These are phyloP conservation scores for Tympanopsis confertula DNA, from an alignment of 2,329 filamentous ascomycete species.

Conservation along the genomic window DNA sequence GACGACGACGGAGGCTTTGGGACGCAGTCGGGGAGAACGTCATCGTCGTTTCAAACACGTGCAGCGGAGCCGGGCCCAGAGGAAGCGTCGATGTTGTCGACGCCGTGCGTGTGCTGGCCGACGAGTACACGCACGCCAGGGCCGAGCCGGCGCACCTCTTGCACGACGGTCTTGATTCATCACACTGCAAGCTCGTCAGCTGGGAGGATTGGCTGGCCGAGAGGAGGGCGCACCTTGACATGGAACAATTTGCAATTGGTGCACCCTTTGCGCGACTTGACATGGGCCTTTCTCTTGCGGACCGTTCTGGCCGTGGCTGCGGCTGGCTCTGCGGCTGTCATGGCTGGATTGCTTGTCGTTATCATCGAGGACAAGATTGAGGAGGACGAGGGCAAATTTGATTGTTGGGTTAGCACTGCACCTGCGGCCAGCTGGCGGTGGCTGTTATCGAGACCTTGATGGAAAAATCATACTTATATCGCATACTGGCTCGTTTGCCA, in stretches of 20 bases:
- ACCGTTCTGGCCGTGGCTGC: too few relatives aligned
- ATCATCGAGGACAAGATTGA: too few relatives aligned
- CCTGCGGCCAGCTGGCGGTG: too few relatives aligned
- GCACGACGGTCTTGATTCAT: background rate
- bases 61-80: background rate
- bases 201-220: too few relatives aligned
- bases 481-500: too few relatives aligned
- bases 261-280: background rate
- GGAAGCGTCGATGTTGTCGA: background rate
- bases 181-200: background rate
- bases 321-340: too few relatives aligned
- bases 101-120: background rate
- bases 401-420: too few relatives aligned
- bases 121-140: background rate
- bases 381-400: too few relatives aligned
- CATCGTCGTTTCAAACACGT: background rate
- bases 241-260: background rate
- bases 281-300: background rate
- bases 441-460: too few relatives aligned
- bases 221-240: background rate
- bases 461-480: too few relatives aligned
- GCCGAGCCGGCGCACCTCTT: background rate
- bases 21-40: background rate
- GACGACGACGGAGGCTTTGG: too few relatives aligned
- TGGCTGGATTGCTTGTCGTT: too few relatives aligned